Base-by-base conservation (phyloP, 129 eudicot genomes). In the Dittrichia graveolens region DNA sequence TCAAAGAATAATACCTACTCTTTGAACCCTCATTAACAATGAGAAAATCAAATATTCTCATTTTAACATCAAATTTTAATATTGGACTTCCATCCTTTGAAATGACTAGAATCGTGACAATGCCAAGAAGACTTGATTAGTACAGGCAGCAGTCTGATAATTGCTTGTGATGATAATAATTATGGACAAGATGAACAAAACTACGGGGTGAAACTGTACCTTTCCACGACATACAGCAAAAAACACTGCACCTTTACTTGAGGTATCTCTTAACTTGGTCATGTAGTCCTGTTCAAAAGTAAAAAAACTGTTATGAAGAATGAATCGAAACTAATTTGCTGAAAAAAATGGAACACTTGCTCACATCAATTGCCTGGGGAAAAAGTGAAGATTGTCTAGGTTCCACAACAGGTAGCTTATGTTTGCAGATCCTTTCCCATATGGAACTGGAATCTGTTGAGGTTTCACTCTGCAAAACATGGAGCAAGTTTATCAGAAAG, bases 181-280 rank as follows among this genome's bases (percentile, higher is more conserved):
- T 49, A 49, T 15, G 12, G 9, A 49, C 31, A 24, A 24, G 31
- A 2, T 0, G 2, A 24, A 24, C 31, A 24, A 24, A 24, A 24
- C 3, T 50, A 13, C 41, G 7, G 54, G 68, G 68, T 60, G 66
- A 59, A 50, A 59, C 10, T 55, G 34, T 84, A 94, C 97, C 97
- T 94, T 94, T 61, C 98, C 98, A 77, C 98, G 98, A 58, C 98
- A 94, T 5, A 94, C 98, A 46, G 98, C 98, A 86, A 94, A 94
- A 81, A 94, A 94, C 46, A 94, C 74, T 52, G 98, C 92, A 39
- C 98, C 98, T 61, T 88, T 85, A 72, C 74, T 72, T 35, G 95
- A 82, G 42, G 72, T 77, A 67, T 90, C 97, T 65, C 92, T 88
- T 77, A 90, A 67, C 75, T 94, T 90, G 67, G 93, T 58, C 95